Evolutionary conservation across 2,329 filamentous ascomycete genomes (phyloP).

Genomic region (Madurella fahalii): DNA sequence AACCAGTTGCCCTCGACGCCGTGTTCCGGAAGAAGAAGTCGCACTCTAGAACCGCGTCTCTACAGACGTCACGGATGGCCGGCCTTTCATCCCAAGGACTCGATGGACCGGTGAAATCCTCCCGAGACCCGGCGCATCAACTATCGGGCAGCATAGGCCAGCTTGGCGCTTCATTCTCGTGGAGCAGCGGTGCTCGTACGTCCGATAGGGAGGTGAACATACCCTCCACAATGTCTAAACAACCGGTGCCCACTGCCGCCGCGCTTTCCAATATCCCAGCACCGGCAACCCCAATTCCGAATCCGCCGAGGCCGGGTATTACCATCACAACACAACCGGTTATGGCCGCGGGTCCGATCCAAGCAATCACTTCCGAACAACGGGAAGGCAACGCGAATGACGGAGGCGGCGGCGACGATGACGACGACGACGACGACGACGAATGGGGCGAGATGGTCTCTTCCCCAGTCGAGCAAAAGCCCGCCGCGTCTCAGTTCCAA

Average conservation of each 20-base stretch:
- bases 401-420: no score
- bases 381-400: not conserved
- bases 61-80: constrained; percentile 15
- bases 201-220: not conserved
- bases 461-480: constrained; percentile 29
- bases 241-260: not conserved
- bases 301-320: not conserved
- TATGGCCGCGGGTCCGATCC: no score
- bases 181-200: constrained; percentile 19
- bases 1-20: constrained; percentile 46
- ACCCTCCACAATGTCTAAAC: not conserved
- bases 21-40: constrained; percentile 39
- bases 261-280: not conserved
- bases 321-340: not conserved
- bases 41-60: constrained; percentile 27
- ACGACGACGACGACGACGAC: constrained; percentile 42
- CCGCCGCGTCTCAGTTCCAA: not conserved
- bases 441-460: constrained; percentile 60
- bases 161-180: constrained; percentile 23
- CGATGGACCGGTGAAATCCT: not conserved
- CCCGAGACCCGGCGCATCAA: constrained; percentile 13
- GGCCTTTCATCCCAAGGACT: not conserved
- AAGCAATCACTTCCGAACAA: not conserved
- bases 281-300: not conserved
- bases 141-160: constrained; percentile 17